Conservation (phyloP, 495 filamentous ascomycete genomes). For the Aspergillus bertholletiae region DNA sequence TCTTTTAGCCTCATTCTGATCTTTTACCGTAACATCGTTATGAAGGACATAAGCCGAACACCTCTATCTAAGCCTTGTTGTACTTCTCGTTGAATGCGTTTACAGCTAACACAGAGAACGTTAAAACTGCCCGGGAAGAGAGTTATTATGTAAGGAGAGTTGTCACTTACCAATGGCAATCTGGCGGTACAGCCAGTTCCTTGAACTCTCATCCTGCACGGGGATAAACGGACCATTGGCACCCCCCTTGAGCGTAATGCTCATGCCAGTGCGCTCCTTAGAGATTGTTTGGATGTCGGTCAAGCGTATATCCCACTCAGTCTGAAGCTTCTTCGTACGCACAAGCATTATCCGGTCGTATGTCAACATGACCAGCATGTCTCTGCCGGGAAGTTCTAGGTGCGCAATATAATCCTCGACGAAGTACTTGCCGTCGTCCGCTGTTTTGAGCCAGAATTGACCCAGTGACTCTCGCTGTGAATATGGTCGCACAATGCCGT, state of each 20-base stretch:
- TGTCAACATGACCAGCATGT: conserved; percentile 93
- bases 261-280: conserved; percentile 93
- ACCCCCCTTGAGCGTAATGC: conserved; percentile 79
- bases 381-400: conserved; percentile 82
- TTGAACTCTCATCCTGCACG: conserved; percentile 77
- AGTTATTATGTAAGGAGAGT: neutral
- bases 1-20: neutral
- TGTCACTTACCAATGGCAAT: conserved; percentile 54
- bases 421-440: conserved; percentile 96
- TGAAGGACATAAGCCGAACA: neutral
- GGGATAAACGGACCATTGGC: conserved; percentile 95
- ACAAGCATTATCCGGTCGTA: conserved; percentile 91
- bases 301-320: conserved; percentile 92
- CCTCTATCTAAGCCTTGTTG: conserved; percentile 52
- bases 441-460: conserved; percentile 97
- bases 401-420: conserved; percentile 97
- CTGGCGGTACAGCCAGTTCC: conserved; percentile 83
- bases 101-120: conserved; percentile 40
- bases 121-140: conserved; percentile 10
- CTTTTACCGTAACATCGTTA: neutral
- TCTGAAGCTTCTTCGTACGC: conserved; percentile 73
- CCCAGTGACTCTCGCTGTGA: conserved; percentile 93
- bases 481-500: conserved; percentile 93
- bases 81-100: conserved; percentile 71
- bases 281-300: conserved; percentile 96